Base-by-base conservation (phyloP, 169 alveolate genomes). In the Cyclospora cayetanensis region DNA sequence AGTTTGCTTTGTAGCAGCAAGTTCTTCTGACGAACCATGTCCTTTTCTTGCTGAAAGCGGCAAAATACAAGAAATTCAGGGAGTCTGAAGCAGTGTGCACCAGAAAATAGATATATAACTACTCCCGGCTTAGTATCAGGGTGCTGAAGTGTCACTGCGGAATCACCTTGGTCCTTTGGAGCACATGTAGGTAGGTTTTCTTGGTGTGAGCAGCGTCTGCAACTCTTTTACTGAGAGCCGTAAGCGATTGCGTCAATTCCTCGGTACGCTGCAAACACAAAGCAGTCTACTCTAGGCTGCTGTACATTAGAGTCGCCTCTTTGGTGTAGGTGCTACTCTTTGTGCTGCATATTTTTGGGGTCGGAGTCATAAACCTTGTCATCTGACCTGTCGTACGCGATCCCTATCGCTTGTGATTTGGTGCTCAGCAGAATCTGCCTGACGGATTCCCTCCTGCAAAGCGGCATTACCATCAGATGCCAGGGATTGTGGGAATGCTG, bases 351-450 rank as follows among this genome's bases (percentile, higher is more conserved):
- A n/a, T n/a, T 1, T 76, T 76, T 42, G 43, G 7, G 15, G 55
- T 11, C 15, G 55, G 55, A 46, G 55, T 7, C 55, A 11, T 46
- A 46, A 7, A 11, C 55, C 55, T 15, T 46, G 15, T 7, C 55
- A 46, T 5, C 74, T 39, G 60, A 89, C 93, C 53, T 68, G 55
- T 52, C 84, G 83, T 39, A 89, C 50, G 63, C 93, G 93, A 37
- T 89, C 85, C 83, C 46, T 89, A 25, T 89, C 93, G 53, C 25
- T 74, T 37, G 85, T 66, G 41, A 74, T 82, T 46, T 74, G 90
- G 37, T 89, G 93, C 43, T 89, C 93, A 27, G 93, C 93, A 18
- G 90, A 74, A 50, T 89, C 93, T 25, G 93, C 93, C 50, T 89
- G 93, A 31, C 93, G 93, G 35, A 89, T 89, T 52, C 93, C 90